Percentiles rank a stretch among this genome's conserved stretches.
Evolutionary conservation across 2,329 filamentous ascomycete genomes (phyloP).

Genomic region (Nakataea oryzae): DNA sequence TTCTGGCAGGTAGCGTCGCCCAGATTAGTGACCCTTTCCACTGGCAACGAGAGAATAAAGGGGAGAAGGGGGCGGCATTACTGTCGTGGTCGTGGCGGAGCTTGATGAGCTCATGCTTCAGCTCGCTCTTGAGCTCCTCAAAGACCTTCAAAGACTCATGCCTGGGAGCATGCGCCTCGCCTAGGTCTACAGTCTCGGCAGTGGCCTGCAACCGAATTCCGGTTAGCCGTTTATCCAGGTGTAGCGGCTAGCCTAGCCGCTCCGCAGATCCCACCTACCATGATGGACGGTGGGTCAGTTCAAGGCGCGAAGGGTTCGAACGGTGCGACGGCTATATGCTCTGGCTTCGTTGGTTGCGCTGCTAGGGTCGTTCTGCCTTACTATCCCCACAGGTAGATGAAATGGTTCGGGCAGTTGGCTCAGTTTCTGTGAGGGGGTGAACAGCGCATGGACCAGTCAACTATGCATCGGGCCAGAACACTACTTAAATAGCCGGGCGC

Average conservation of each 20-base stretch:
- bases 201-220: constrained; percentile 26
- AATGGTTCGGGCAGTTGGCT: background rate
- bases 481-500: background rate
- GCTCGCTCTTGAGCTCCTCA: constrained; percentile 34
- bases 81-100: constrained; percentile 34
- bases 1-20: constrained; percentile 19
- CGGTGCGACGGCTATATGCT: too few relatives aligned
- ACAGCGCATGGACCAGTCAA: background rate
- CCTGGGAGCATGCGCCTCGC: constrained; percentile 34
- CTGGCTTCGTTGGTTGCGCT: background rate
- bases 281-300: background rate
- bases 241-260: background rate
- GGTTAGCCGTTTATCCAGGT: background rate
- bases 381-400: too few relatives aligned
- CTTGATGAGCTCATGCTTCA: constrained; percentile 39
- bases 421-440: background rate
- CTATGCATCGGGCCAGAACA: background rate
- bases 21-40: background rate
- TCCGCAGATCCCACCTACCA: background rate
- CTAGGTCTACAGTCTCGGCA: constrained; percentile 40
- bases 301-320: too few relatives aligned
- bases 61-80: constrained; percentile 11
- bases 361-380: background rate
- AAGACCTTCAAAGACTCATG: constrained; percentile 40
- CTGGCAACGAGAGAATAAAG: background rate